phyloP scores from a whole-genome alignment of 2,329 filamentous ascomycete species.

The Alternaria arborescens region DNA sequence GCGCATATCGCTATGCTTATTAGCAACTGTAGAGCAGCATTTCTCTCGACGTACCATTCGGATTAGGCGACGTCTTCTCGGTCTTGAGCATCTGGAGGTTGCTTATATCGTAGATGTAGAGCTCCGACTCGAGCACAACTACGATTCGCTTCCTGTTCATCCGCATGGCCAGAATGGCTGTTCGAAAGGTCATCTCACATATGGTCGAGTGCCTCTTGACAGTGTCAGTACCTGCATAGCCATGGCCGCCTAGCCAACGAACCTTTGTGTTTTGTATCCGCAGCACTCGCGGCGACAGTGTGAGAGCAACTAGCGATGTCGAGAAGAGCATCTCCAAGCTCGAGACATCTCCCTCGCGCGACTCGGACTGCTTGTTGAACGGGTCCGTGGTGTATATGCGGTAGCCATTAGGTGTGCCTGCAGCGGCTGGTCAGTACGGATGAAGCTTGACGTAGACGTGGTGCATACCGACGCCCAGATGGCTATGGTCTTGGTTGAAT shows the following conservation, averaged over 20 bases:
- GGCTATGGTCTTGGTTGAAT: conserved; percentile 99
- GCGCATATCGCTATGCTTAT: conserved; percentile 77
- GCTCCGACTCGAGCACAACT: conserved; percentile 92
- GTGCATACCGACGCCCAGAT: conserved; percentile 85
- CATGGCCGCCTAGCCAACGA: conserved; percentile 35
- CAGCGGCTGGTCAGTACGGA: conserved; percentile 17
- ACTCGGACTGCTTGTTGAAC: conserved; percentile 93
- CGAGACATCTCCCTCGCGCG: conserved; percentile 91
- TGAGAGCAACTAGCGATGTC: conserved; percentile 92
- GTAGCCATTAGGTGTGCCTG: conserved; percentile 91
- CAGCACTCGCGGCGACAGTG: conserved; percentile 87
- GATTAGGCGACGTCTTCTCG: conserved; percentile 93
- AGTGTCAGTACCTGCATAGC: conserved; percentile 14
- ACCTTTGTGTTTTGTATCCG: conserved; percentile 99
- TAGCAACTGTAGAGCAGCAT: conserved; percentile 13
- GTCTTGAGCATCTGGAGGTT: conserved; percentile 96
- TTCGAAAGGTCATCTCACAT: conserved; percentile 97
- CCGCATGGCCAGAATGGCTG: conserved; percentile 91
- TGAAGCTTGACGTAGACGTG: too few species aligned
- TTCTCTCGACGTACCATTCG: conserved; percentile 64
- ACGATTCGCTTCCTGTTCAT: conserved; percentile 93
- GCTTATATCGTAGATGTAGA: conserved; percentile 98
- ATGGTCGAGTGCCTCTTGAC: conserved; percentile 78
- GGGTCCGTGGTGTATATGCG: conserved; percentile 97
- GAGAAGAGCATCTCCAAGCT: conserved; percentile 99